Base-by-base conservation (phyloP, 345 rosid species). In the Brassica cretica region DNA sequence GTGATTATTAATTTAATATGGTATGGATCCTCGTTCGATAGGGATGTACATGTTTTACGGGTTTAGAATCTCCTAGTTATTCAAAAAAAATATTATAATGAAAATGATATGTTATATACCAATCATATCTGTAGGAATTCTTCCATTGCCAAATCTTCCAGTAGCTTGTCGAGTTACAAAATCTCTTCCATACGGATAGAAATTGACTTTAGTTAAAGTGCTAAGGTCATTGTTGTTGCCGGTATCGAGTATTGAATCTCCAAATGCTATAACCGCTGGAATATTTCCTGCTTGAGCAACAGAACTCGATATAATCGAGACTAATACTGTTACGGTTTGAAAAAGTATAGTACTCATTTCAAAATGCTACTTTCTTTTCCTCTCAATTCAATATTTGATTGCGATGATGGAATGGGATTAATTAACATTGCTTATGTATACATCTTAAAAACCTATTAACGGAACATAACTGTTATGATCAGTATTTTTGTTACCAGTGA, bases 211-310 rank as follows among this genome's bases (percentile, higher is more conserved):
- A 6, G 59, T 6, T n/a, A 56, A 10, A 2, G 86, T 66, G 3
- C 0, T 3, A 5, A 78, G 78, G 60, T 78, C 2, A 72, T 83
- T 83, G 56, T 76, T 85, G 33, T 75, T 85, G 61, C 87, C 86
- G 0, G 84, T 72, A 55, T 85, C 87, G 5, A 85, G 71, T 25
- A 85, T 83, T 7, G 87, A 83, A 72, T 85, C 87, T 39, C 87
- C 87, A 5, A 85, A 85, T 0, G 78, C 77, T 3, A 78, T 18
- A 11, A 85, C 19, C 14, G 86, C 84, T 1, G 86, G 39, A 62
- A 73, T 35, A 11, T 78, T 72, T 59, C 39, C 73, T 41, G 69
- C 73, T n/a, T 72, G 24, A 2, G n/a, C 81, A 19, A 33, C 59
- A 0, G 39, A 66, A 60, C 53, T 10, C 32, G 63, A 58, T 66